Percentiles rank a stretch among this genome's conserved stretches.
phyloP scores from a whole-genome alignment of 305 asterid genomes.

The Fraxinus baroniana region DNA sequence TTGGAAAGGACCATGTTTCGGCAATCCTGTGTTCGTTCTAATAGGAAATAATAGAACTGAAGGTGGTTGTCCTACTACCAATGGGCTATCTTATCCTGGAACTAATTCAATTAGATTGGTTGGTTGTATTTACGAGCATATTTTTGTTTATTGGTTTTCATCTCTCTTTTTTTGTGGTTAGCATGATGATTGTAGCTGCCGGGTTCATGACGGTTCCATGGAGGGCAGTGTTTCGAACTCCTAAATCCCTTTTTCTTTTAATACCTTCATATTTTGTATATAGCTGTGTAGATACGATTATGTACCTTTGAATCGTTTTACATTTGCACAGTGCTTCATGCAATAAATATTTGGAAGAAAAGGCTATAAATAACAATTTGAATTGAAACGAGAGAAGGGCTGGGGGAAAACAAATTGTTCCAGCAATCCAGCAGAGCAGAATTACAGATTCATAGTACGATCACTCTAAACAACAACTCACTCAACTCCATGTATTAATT shows the following conservation, averaged over 20 bases:
- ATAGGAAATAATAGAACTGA: not conserved
- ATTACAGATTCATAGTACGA: not conserved
- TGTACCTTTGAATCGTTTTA: conserved; percentile 6
- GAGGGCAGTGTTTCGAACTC: conserved; percentile 38
- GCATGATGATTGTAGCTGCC: not conserved
- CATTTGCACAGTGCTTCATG: not conserved
- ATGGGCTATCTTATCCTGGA: not conserved
- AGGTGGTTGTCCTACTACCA: not conserved
- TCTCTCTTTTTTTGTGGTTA: not conserved
- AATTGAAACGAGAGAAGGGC: not conserved
- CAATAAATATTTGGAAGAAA: not conserved
- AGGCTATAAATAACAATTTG: not conserved
- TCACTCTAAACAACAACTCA: conserved; percentile 1
- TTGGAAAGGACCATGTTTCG: not conserved
- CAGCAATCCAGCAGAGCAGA: conserved; percentile 9
- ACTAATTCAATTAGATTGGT: not conserved
- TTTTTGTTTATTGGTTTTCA: too few relatives aligned
- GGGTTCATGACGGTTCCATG: not conserved
- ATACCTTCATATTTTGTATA: conserved; percentile 34
- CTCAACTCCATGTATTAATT: not conserved
- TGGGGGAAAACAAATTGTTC: not conserved
- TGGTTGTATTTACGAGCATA: not conserved
- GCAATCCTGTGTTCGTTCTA: not conserved
- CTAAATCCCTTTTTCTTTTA: conserved; percentile 24
- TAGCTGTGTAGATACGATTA: conserved; percentile 16